Conservation (phyloP, 257 asterid species). For the Primulina tabacum region DNA sequence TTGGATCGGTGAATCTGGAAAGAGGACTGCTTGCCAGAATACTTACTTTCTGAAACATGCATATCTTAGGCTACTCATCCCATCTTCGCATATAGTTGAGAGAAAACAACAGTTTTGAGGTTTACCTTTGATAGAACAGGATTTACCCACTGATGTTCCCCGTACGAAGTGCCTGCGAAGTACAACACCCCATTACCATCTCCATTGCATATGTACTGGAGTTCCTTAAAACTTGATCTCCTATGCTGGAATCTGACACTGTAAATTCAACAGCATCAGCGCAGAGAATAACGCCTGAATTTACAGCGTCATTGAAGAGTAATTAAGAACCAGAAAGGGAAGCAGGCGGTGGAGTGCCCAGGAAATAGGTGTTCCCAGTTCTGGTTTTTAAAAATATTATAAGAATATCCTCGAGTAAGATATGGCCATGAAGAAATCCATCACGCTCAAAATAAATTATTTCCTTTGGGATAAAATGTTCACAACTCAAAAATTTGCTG, state of each 20-base stretch:
- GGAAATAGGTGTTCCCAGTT: background rate
- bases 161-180: conserved; percentile 93
- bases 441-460: no score
- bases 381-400: background rate
- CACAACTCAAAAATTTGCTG: no score
- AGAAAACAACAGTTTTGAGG: background rate
- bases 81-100: conserved; percentile 9
- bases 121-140: conserved; percentile 89
- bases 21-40: conserved; percentile 84
- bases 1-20: conserved; percentile 93
- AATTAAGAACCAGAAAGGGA: background rate
- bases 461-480: no score
- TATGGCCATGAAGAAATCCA: background rate
- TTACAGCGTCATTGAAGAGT: background rate
- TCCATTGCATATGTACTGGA: conserved; percentile 87
- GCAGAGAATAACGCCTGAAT: conserved; percentile 5
- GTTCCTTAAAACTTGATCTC: conserved; percentile 87
- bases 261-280: conserved; percentile 21
- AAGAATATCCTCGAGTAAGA: background rate
- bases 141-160: conserved; percentile 93
- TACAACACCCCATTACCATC: conserved; percentile 89
- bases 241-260: conserved; percentile 69
- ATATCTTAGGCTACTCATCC: background rate
- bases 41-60: conserved; percentile 56
- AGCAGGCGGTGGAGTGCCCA: background rate